Conservation (phyloP, 2,329 filamentous ascomycete species). For the Pestalotiopsis sp. region DNA sequence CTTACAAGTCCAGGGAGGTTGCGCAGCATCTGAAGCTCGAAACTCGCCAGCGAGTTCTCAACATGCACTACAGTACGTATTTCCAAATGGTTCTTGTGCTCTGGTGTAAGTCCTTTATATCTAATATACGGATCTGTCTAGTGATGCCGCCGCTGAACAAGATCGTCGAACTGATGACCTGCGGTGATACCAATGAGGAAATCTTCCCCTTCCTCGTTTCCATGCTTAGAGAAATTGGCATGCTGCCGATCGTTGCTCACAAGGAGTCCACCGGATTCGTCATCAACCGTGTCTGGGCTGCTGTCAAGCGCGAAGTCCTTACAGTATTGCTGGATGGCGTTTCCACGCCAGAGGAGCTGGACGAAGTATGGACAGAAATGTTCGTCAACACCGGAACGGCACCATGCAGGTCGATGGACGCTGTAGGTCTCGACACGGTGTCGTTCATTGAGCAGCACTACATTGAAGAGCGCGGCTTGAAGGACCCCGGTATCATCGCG, state of each 20-base stretch:
- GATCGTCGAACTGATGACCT: constrained; percentile 38
- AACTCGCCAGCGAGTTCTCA: constrained; percentile 30
- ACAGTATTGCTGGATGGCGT: constrained; percentile 33
- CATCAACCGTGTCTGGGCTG: constrained; percentile 39
- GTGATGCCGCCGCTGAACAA: constrained; percentile 33
- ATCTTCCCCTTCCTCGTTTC: constrained; percentile 32
- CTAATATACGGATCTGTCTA: not conserved
- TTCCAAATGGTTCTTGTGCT: not conserved
- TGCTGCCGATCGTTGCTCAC: constrained; percentile 28
- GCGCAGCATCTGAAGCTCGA: constrained; percentile 19
- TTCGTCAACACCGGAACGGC: constrained; percentile 32
- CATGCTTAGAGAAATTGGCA: constrained; percentile 30
- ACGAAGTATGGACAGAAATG: constrained; percentile 31
- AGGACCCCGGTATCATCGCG: constrained; percentile 15
- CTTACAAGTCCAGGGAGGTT: constrained; percentile 31
- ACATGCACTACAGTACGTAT: constrained; percentile 32
- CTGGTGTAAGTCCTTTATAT: not conserved
- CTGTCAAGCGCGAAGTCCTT: constrained; percentile 37
- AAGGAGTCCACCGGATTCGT: constrained; percentile 36
- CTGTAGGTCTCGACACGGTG: constrained; percentile 35
- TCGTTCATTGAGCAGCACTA: constrained; percentile 29
- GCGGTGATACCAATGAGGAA: constrained; percentile 27
- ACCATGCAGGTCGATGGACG: constrained; percentile 36
- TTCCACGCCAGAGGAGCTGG: constrained; percentile 33
- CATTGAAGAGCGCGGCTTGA: constrained; percentile 18